Base-by-base conservation (phyloP, 257 asterid genomes). In the Phtheirospermum japonicum region DNA sequence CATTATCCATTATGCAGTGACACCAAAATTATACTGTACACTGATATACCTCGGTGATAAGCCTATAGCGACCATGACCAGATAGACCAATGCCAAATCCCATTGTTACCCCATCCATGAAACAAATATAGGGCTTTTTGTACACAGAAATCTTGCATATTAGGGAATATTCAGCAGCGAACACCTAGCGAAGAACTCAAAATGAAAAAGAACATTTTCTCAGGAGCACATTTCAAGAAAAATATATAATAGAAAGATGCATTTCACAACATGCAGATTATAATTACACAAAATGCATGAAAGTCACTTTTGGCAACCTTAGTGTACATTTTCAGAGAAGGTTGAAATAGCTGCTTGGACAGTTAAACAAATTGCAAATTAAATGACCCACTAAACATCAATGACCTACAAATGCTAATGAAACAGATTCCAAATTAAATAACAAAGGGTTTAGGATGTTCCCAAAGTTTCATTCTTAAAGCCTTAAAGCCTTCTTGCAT, bases 101-200 rank as follows among this genome's bases (percentile, higher is more conserved):
- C 98, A 91, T 91, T 36, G 98, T 91, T 54, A 91, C 76, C 57
- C 99, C 99, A 80, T 92, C 99, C 97, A 92, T 92, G 79, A 88
- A 84, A 78, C 82, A 73, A 76, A 92, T 81, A 67, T 86, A 92
- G 69, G 97, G 98, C 88, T 92, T 92, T 77, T 80, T 89, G 80
- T 89, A 88, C 64, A 78, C 94, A 66, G 30, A 83, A 9, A 92
- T 92, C 70, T 92, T 92, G 85, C 98, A 92, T 68, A 92, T 89
- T 31, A 89, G 76, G 45, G 98, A 83, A 79, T 92, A 92, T 71
- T 92, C 98, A 16, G 98, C 96, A 56, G 93, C 67, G 65, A 89
- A 92, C 57, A 85, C 97, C 98, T 92, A 83, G 66, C 1, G 46
- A 67, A 33, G 32, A 61, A 69, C 64, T 30, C 53, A 18, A 33